Evolutionary conservation across 179 eudicot species (phyloP).

Genomic region (Silene coronaria): DNA sequence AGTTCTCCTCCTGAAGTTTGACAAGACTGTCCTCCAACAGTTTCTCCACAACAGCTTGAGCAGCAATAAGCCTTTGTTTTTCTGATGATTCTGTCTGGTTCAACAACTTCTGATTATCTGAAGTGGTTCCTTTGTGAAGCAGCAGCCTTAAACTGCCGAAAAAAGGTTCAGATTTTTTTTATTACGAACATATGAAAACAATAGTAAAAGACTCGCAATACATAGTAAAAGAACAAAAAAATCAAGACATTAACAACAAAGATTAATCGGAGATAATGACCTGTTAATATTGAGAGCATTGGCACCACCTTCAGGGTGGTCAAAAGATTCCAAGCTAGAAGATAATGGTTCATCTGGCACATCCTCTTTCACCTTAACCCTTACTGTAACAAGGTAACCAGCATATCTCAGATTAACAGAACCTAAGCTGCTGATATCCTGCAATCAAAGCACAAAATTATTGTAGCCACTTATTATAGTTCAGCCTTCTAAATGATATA

Average conservation of each 20-base stretch:
- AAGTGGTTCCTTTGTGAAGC: constrained; percentile 61
- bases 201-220: background rate
- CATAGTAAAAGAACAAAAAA: background rate
- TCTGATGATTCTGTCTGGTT: constrained; percentile 37
- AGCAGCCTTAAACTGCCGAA: constrained; percentile 89
- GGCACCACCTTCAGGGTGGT: constrained; percentile 97
- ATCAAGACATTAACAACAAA: background rate
- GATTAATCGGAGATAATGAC: constrained; percentile 30
- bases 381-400: constrained; percentile 78
- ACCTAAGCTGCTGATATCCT: constrained; percentile 91
- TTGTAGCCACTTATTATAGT: background rate
- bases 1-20: constrained; percentile 68
- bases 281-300: constrained; percentile 97
- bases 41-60: constrained; percentile 61
- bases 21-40: constrained; percentile 64
- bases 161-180: background rate
- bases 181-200: background rate
- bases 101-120: constrained; percentile 39
- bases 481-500: background rate
- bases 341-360: constrained; percentile 30
- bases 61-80: constrained; percentile 38
- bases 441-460: constrained; percentile 28
- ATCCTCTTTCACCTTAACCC: constrained; percentile 58
- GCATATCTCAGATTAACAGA: constrained; percentile 73
- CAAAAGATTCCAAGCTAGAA: constrained; percentile 51